phyloP scores from a whole-genome alignment of 2,329 filamentous ascomycete species.

The Verruconis gallopava region DNA sequence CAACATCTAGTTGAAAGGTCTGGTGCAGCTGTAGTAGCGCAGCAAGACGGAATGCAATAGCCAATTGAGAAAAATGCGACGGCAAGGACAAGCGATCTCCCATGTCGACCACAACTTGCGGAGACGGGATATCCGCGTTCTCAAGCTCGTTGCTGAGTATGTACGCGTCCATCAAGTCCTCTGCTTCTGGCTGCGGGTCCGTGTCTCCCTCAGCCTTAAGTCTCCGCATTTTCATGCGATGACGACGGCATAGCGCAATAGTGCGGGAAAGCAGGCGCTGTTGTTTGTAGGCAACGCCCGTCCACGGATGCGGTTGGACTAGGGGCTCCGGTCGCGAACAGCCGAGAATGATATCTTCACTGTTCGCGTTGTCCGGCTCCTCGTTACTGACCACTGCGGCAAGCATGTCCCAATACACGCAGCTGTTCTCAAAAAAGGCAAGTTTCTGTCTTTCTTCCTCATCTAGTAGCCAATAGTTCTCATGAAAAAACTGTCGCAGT shows the following conservation, averaged over 20 bases:
- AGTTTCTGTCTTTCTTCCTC: background rate
- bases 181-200: background rate
- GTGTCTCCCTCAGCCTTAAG: background rate
- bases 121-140: background rate
- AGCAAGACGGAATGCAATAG: background rate
- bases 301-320: background rate
- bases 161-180: conserved; percentile 1
- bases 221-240: background rate
- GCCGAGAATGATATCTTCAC: background rate
- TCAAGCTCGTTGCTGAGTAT: background rate
- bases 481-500: background rate
- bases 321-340: background rate
- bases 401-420: background rate
- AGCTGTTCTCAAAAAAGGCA: background rate
- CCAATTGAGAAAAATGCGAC: background rate
- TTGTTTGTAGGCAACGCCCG: background rate
- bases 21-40: background rate
- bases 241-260: background rate
- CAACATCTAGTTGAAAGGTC: background rate
- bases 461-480: background rate
- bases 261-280: background rate
- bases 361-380: background rate
- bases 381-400: background rate
- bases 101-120: background rate
- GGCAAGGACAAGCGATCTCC: background rate